A percentile compares a stretch with the other conserved stretches of the same genome.
Conservation (phyloP, 202 grass and related monocot species). For the Eragrostis tef region DNA sequence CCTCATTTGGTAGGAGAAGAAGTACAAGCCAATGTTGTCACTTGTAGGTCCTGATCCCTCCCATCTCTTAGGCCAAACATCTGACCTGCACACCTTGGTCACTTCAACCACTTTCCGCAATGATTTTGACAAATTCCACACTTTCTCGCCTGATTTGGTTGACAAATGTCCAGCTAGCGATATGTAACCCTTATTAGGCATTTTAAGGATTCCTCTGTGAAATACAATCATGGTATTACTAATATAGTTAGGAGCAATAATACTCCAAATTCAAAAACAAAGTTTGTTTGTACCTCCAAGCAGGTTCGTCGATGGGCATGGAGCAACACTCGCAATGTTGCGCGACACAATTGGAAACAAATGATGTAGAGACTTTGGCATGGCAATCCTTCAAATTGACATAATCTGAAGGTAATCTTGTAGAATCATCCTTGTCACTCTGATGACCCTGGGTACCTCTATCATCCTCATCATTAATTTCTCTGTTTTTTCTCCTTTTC, state of each 20-base stretch:
- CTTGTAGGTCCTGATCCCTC: conserved; percentile 46
- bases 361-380: neutral
- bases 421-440: neutral
- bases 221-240: conserved; percentile 32
- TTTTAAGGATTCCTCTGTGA: conserved; percentile 61
- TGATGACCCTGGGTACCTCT: neutral
- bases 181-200: conserved; percentile 27
- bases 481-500: neutral
- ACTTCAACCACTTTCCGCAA: conserved; percentile 48
- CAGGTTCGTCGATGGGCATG: conserved; percentile 37
- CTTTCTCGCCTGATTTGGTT: conserved; percentile 60
- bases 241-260: neutral
- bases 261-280: neutral
- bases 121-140: conserved; percentile 47
- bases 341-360: neutral
- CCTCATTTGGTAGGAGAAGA: conserved; percentile 61
- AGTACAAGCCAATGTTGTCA: conserved; percentile 66
- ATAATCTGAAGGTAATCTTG: neutral
- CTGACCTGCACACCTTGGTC: conserved; percentile 47
- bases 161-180: conserved; percentile 58
- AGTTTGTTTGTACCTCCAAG: conserved; percentile 39
- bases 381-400: neutral
- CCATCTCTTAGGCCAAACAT: conserved; percentile 72
- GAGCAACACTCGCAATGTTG: neutral
- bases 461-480: neutral